Base-by-base conservation (phyloP, 495 filamentous ascomycete species). In the Annulohypoxylon stygium region DNA sequence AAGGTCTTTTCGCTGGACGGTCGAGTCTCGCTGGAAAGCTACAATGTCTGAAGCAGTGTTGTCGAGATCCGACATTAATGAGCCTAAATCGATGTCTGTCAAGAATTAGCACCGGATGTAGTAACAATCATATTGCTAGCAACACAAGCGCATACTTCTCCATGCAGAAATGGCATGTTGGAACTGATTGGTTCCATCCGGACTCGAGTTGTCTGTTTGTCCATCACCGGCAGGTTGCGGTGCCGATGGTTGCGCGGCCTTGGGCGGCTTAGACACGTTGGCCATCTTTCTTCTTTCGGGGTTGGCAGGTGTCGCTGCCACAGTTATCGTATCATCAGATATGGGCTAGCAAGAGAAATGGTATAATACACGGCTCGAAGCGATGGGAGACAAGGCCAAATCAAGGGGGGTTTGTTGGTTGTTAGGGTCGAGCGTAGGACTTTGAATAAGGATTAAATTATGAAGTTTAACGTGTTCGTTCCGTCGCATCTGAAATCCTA, bases 121-220 rank as follows among this genome's bases (percentile, higher is more conserved):
- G 53, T 51, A 23, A 69, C 41, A 69, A 66, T 57, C 60, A 58
- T 25, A 25, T 50, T 10, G 47, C 34, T 10, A 47, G 51, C 34
- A 76, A 7, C n/a, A 55, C 39, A 30, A 41, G 60, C 48, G 64
- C 85, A 47, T 88, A 98, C 95, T 94, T 88, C 95, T 91, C 96
- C 96, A 99, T 78, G 95, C 92, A 57, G 94, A 92, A 72, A 99
- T 95, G 73, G 96, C 96, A 70, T 89, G 91, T 81, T 98, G 95
- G 81, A 98, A 98, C 81, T 96, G 97, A 85, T 95, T 97, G 66
- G 90, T 89, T 34, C 88, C 88, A 65, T 91, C 89, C 36, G 69
- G 70, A 25, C 74, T 65, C 30, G 70, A 54, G 25, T 70, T 59
- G 30, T 67, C 65, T 20, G 67, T 50, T 2, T 77, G 68, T 39